Evolutionary conservation across 106 monocot species (phyloP), one percentile per base, ranked within the genome.

Genomic region (Allium cepa): DNA sequence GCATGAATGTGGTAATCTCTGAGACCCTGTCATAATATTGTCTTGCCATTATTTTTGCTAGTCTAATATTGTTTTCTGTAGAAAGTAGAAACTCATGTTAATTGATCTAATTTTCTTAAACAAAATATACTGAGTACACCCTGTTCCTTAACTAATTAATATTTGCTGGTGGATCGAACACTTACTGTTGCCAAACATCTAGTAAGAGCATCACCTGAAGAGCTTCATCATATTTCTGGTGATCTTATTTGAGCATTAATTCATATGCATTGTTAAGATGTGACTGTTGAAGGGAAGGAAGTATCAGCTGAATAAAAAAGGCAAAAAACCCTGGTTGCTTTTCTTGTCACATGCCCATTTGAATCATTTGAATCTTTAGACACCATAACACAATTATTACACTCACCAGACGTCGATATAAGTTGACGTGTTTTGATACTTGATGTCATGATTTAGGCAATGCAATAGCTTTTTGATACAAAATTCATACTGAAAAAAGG

Each of bases 361-460:
- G 92, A 93, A 73, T 86, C 97, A 66, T 99, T 99, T 81, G 92
- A 93, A 73, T 86, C 92, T n/a, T 57, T 90, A 69, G 82, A 90
- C 74, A 76, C 77, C 52, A 59, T 99, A 46, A 87, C 82, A 17
- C 87, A 83, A 51, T 79, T 85, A 71, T 68, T 92, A 4, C 90
- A 99, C 82, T 99, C 97, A 52, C 71, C 97, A 67, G 92, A 86
- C 78, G 75, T 99, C 15, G 97, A 99, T 79, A 62, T 87, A 17
- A 65, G 92, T 63, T 92, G 92, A 59, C 80, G 97, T 2, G 79
- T 99, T 75, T 62, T 99, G 57, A 81, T 99, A 56, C 67, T 92
- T 71, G 97, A 99, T 81, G 90, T 85, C n/a, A 99, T 99, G 97
- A 82, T 82, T 49, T 82, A 90, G 75, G 92, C 97, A 62, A 89